Evolutionary conservation across 345 rosid genomes (phyloP), one percentile per base, ranked within the genome.

Genomic region (Populus alba): DNA sequence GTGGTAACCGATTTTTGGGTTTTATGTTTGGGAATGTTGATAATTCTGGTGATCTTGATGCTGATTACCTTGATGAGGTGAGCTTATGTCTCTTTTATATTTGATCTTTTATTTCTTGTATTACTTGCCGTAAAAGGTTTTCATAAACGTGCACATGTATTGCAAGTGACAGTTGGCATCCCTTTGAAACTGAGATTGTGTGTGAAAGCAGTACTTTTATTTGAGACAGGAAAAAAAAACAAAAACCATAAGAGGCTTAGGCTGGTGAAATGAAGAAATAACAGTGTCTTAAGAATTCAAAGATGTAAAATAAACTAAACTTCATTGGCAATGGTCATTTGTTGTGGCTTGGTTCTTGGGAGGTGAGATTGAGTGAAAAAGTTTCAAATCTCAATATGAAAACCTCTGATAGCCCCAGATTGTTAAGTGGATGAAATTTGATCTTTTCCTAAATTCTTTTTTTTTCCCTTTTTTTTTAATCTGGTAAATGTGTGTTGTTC

Each of bases 11-110:
- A 65, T 87, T 94, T 75, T 84, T 94, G 88, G 98, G 97, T 18
- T 96, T 96, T 84, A 91, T 96, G 91, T 96, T 96, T 66, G 98
- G 98, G 63, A 96, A 96, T 81, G 97, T 96, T 77, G 98, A 96
- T 81, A 90, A 94, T 81, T 86, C 95, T 4, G 99, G 99, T 15
- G 98, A 94, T 83, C 95, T 96, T 66, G 99, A 96, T 78, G 97
- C 88, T 72, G 99, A 96, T 88, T 96, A 96, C 84, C 98, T 96
- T 73, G 99, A 96, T 81, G 95, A 94, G 97, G 98, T 94, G 72
- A 82, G 51, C 11, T 78, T 65, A n/a, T 59, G 33, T 74, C 17
- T 75, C 35, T 51, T 53, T 55, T 81, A 18, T 57, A n/a, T 70
- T 6, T 33, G 41, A 59, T 73, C 20, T 75, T 41, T 9, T 45